A percentile compares a stretch with the other conserved stretches of the same genome.
Evolutionary conservation across 106 monocot species (phyloP).

Genomic region (Iris macrosiphon): DNA sequence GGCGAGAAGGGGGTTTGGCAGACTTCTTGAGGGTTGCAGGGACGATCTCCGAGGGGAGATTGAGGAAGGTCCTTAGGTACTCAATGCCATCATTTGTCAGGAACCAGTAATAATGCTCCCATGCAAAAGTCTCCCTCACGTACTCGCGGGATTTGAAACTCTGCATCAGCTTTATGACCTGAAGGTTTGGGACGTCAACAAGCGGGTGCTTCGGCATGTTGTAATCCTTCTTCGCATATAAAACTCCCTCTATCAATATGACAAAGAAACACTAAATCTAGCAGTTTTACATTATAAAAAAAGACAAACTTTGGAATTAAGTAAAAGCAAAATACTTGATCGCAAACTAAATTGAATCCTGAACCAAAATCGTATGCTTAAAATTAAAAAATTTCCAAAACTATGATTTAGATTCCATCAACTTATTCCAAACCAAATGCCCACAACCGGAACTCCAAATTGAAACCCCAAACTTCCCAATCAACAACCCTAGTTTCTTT

Average conservation of each 20-base stretch:
- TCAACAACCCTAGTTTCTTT: too few relatives aligned
- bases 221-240: slow-evolving; percentile 63
- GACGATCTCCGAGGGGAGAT: slow-evolving; percentile 52
- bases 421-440: too few relatives aligned
- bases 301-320: neutral
- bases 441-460: too few relatives aligned
- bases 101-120: slow-evolving; percentile 70
- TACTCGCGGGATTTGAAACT: slow-evolving; percentile 54
- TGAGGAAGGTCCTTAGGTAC: slow-evolving; percentile 30
- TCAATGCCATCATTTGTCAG: slow-evolving; percentile 62
- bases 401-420: too few relatives aligned
- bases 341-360: too few relatives aligned
- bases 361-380: too few relatives aligned
- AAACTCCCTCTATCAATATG: slow-evolving; percentile 34
- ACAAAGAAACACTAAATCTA: neutral
- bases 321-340: neutral
- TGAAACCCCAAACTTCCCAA: too few relatives aligned
- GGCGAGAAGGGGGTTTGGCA: slow-evolving; percentile 18
- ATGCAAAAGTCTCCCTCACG: slow-evolving; percentile 52
- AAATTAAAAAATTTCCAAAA: too few relatives aligned
- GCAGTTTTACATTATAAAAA: neutral
- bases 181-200: slow-evolving; percentile 49
- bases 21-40: slow-evolving; percentile 58
- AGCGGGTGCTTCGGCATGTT: slow-evolving; percentile 45
- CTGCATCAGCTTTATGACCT: slow-evolving; percentile 63